These are phyloP conservation scores for Botrytis cinerea DNA, from an alignment of 2,329 filamentous ascomycete species.

Conservation along the genomic window DNA sequence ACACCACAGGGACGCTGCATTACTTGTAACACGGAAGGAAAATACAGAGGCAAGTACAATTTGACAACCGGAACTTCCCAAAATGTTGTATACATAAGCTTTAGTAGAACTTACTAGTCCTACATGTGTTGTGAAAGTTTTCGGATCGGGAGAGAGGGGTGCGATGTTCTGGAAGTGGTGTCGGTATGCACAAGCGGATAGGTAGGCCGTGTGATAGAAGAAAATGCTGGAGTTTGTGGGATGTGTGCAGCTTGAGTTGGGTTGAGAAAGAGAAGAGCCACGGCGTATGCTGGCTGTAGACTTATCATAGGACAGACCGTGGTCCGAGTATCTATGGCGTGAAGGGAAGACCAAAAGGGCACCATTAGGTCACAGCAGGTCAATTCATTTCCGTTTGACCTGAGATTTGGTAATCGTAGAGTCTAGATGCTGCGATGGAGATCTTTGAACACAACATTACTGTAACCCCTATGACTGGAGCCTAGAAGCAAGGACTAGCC, in stretches of 20 bases:
- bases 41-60: background rate
- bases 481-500: background rate
- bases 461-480: background rate
- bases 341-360: too few species aligned
- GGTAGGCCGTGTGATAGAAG: background rate
- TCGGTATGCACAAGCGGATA: background rate
- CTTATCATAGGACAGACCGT: background rate
- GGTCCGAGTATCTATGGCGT: background rate
- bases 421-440: background rate
- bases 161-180: background rate
- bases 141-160: background rate
- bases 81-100: background rate
- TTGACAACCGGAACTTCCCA: conserved; percentile 5
- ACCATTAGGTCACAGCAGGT: background rate
- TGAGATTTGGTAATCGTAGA: background rate
- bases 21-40: background rate
- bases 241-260: background rate
- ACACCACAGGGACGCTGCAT: conserved; percentile 9
- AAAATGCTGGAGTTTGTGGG: background rate
- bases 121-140: background rate
- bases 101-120: background rate
- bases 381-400: background rate
- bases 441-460: background rate
- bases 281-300: background rate
- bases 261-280: too few species aligned